Conservation (phyloP, 2,329 filamentous ascomycete genomes). For the Fusarium aywerte region DNA sequence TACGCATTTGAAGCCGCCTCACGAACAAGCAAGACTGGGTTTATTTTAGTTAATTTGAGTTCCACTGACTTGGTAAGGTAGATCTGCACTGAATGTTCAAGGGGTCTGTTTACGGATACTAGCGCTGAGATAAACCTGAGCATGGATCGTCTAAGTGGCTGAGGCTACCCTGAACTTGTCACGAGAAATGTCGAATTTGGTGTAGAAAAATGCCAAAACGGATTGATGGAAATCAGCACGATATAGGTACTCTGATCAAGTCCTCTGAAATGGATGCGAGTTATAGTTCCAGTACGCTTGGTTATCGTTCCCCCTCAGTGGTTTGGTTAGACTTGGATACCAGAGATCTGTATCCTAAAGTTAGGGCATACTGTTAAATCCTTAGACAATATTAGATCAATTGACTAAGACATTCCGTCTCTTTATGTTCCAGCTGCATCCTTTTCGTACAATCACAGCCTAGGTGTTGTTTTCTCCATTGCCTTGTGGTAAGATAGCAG, state of each 20-base stretch:
- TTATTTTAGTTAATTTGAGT: slow-evolving; percentile 6
- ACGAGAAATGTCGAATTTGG: neutral
- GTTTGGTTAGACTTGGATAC: no score
- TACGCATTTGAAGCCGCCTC: slow-evolving; percentile 16
- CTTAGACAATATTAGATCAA: no score
- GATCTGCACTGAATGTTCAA: neutral
- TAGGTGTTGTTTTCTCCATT: neutral
- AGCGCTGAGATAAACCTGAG: neutral
- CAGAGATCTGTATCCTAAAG: no score
- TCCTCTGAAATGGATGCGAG: neutral
- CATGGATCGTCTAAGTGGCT: neutral
- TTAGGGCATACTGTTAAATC: no score
- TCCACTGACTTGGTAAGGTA: slow-evolving; percentile 7
- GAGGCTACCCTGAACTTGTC: neutral
- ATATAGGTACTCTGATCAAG: neutral
- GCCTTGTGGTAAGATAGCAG: neutral
- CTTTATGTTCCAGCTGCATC: no score
- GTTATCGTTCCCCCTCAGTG: no score
- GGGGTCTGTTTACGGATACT: neutral
- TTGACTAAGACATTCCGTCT: no score
- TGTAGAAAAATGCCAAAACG: neutral
- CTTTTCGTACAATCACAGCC: neutral
- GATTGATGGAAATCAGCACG: neutral
- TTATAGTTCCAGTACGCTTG: no score
- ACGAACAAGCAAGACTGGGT: slow-evolving; percentile 11